A percentile compares a stretch with the other conserved stretches of the same genome.
Conservation (phyloP, 257 asterid species). For the Ajuga chamaepitys region DNA sequence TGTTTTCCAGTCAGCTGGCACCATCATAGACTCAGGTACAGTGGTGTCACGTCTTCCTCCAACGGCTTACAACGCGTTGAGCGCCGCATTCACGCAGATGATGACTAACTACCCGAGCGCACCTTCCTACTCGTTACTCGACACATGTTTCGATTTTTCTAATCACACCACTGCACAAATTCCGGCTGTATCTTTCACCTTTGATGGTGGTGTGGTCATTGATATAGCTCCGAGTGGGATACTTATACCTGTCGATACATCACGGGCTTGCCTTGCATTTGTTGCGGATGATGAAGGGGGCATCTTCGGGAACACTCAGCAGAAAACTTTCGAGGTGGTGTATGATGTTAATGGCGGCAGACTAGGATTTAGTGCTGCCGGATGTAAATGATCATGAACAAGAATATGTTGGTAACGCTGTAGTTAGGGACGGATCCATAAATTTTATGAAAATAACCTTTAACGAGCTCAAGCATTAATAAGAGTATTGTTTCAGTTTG, state of each 20-base stretch:
- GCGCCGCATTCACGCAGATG: slow-evolving; percentile 34
- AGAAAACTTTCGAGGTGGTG: slow-evolving; percentile 56
- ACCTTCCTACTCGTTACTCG: slow-evolving; percentile 40
- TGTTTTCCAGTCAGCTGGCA: slow-evolving; percentile 42
- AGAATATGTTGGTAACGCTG: too few species aligned
- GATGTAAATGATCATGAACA: slow-evolving; percentile 26
- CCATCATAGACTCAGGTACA: slow-evolving; percentile 78
- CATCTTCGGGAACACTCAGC: slow-evolving; percentile 66
- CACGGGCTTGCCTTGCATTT: slow-evolving; percentile 58
- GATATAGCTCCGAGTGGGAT: slow-evolving; percentile 35
- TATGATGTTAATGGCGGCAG: slow-evolving; percentile 69
- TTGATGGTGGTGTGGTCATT: slow-evolving; percentile 39
- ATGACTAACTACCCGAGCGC: slow-evolving; percentile 51
- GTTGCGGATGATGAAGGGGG: slow-evolving; percentile 32
- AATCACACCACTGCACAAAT: slow-evolving; percentile 16
- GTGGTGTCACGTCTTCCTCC: slow-evolving; percentile 74
- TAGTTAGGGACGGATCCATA: too few species aligned
- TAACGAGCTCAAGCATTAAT: too few species aligned
- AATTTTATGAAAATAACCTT: too few species aligned
- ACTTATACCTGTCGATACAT: neutral
- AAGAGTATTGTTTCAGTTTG: too few species aligned
- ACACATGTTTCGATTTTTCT: slow-evolving; percentile 59
- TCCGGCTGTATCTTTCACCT: slow-evolving; percentile 43
- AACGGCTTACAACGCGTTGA: slow-evolving; percentile 39
- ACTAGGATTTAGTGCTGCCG: slow-evolving; percentile 55